Evolutionary conservation across 352 stramenopile genomes (phyloP), one percentile per base, ranked within the genome.

Genomic region (Pythium sukuiense): DNA sequence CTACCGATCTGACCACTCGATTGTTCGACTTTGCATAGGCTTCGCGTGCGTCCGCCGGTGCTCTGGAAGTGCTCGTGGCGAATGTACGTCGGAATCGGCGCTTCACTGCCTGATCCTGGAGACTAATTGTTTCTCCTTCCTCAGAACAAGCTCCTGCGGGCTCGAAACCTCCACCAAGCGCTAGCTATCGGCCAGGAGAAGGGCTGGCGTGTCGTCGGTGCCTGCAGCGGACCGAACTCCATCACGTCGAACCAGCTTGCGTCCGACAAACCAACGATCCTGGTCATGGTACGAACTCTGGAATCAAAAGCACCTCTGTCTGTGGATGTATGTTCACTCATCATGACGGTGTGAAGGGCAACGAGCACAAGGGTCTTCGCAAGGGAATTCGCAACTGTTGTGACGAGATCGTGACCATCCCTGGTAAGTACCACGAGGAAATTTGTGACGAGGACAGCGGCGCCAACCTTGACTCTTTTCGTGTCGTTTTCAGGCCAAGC

Each of bases 341-440:
- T 14, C 16, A 5, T 43, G 35, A 43, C 4, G 6, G 11, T 16
- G 3, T 20, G 26, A 5, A 92, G 85, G 85, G 84, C 18, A 94
- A 94, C 37, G 86, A 94, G 32, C 84, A 93, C 49, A 82, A 81
- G 16, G 86, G 86, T 32, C 74, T 94, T 13, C 85, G 83, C 50
- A 89, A 89, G 53, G 67, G 71, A 3, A 90, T 94, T 69, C 83
- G 79, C 20, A 79, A 88, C 37, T 88, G 79, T 64, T 94, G 85
- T 61, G 72, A 87, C 29, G 80, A 88, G 18, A 83, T 94, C 53
- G 80, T 92, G 35, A 85, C 76, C 13, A 94, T 94, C 53, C 81
- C 85, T 55, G 78, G 81, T 83, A 53, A 9, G 13, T 48, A 4
- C 20, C 20, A 24, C 0, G 20, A 24, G 20, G 20, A 24, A 24